Conservation (phyloP, 345 rosid species). For the Eucalyptus microcorys region DNA sequence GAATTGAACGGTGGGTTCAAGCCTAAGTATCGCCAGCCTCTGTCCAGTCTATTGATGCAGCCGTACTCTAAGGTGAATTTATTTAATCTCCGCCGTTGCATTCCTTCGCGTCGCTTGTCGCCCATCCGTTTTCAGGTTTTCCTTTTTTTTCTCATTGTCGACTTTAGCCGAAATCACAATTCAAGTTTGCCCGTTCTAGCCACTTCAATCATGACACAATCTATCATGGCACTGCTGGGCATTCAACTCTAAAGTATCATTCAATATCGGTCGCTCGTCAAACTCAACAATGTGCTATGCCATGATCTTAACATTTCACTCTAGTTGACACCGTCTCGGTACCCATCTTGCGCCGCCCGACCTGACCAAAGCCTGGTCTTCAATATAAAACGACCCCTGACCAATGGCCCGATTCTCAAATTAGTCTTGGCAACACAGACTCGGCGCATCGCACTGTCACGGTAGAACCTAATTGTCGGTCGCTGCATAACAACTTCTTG, state of each 20-base stretch:
- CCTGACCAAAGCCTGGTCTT: not conserved
- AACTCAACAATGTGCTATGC: accelerated
- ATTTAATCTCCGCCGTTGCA: not conserved
- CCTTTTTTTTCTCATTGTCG: not conserved
- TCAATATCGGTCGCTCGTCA: accelerated
- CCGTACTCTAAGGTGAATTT: slow-evolving; percentile 58
- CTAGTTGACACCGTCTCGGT: not conserved
- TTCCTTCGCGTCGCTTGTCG: not conserved
- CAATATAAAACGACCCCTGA: not conserved
- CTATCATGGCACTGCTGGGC: not conserved
- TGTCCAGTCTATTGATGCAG: slow-evolving; percentile 33
- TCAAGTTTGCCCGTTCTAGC: not conserved
- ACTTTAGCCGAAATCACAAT: not conserved
- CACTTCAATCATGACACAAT: not conserved
- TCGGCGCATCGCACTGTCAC: not conserved
- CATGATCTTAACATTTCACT: not conserved
- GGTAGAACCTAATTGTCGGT: not conserved
- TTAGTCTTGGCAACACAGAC: not conserved
- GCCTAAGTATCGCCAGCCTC: slow-evolving; percentile 34
- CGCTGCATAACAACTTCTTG: not conserved
- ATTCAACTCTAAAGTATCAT: not conserved
- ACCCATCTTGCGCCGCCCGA: not conserved
- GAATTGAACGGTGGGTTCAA: slow-evolving; percentile 49
- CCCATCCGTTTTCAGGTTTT: not conserved
- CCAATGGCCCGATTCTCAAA: not conserved